phyloP scores from a whole-genome alignment of 768 basidiomycete species.

The Lentinula aciculospora region DNA sequence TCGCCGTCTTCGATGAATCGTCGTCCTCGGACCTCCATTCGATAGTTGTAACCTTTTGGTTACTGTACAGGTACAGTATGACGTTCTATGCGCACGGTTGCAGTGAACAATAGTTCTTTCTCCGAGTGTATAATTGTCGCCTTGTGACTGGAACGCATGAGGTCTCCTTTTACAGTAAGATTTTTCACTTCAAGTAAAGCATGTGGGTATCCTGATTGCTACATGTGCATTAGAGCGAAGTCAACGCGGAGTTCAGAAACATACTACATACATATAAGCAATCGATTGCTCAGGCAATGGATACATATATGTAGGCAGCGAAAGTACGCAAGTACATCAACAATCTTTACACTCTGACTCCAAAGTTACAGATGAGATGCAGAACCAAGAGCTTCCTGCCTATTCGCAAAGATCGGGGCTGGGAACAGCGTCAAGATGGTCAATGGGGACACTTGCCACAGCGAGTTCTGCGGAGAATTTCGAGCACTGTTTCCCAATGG shows the following conservation, averaged over 20 bases:
- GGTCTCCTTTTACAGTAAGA: neutral
- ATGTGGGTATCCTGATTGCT: slow-evolving; percentile 8
- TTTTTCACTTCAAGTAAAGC: neutral
- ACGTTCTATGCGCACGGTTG: neutral
- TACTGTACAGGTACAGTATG: too few relatives aligned
- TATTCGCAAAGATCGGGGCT: slow-evolving; percentile 2
- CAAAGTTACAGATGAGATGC: slow-evolving; percentile 1
- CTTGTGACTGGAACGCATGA: slow-evolving; percentile 6
- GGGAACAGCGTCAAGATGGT: neutral
- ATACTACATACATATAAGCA: neutral
- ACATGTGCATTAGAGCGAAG: slow-evolving; percentile 6
- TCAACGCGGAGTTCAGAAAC: slow-evolving; percentile 6
- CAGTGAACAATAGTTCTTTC: too few relatives aligned
- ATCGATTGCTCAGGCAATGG: neutral
- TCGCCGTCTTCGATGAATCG: too few relatives aligned
- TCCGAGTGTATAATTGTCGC: too few relatives aligned
- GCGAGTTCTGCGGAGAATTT: neutral
- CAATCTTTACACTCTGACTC: neutral
- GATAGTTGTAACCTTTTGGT: too few relatives aligned
- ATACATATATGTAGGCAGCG: neutral
- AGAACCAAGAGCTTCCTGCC: slow-evolving; percentile 6
- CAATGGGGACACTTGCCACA: slow-evolving; percentile 4
- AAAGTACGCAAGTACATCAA: neutral
- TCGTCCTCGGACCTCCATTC: too few relatives aligned
- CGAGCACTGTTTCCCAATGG: slow-evolving; percentile 37